phyloP scores from a whole-genome alignment of 73 alveolate genomes.

The Halteria grandinella region DNA sequence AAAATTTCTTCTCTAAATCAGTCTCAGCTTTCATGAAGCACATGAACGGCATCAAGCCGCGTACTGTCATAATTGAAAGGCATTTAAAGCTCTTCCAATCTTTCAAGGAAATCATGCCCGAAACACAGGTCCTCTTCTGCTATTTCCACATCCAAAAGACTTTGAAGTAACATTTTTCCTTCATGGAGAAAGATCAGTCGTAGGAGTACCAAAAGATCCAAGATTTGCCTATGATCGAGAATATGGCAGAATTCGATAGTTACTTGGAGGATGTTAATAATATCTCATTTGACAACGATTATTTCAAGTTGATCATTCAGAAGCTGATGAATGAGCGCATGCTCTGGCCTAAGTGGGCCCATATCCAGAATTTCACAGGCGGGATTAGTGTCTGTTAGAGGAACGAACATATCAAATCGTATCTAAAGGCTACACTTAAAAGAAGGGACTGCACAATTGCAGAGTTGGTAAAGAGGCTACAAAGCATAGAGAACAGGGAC shows the following conservation, averaged over 20 bases:
- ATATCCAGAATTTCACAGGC: slow-evolving; percentile 27
- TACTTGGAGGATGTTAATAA: slow-evolving; percentile 10
- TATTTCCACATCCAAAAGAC: slow-evolving; percentile 30
- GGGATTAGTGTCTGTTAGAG: slow-evolving; percentile 39
- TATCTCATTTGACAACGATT: slow-evolving; percentile 23
- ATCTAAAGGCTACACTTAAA: slow-evolving; percentile 29
- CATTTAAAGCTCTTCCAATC: slow-evolving; percentile 15
- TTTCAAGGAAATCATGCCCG: neutral
- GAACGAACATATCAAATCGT: slow-evolving; percentile 34
- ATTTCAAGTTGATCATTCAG: slow-evolving; percentile 12
- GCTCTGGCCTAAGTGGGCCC: slow-evolving; percentile 46
- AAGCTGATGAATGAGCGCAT: slow-evolving; percentile 10
- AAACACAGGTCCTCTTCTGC: slow-evolving; percentile 13
- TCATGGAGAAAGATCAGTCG: slow-evolving; percentile 8
- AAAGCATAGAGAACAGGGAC: slow-evolving; percentile 9
- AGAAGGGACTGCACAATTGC: slow-evolving; percentile 37
- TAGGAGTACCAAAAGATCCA: slow-evolving; percentile 9
- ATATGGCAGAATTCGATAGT: neutral
- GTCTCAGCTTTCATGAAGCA: neutral
- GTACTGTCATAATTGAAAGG: slow-evolving; percentile 35
- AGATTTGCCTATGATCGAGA: slow-evolving; percentile 36
- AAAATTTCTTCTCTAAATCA: neutral
- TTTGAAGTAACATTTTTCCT: slow-evolving; percentile 6
- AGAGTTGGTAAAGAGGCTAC: slow-evolving; percentile 13
- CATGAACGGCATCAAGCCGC: neutral